Conservation (phyloP, 2,329 filamentous ascomycete species). For the Aspergillus sp. region DNA sequence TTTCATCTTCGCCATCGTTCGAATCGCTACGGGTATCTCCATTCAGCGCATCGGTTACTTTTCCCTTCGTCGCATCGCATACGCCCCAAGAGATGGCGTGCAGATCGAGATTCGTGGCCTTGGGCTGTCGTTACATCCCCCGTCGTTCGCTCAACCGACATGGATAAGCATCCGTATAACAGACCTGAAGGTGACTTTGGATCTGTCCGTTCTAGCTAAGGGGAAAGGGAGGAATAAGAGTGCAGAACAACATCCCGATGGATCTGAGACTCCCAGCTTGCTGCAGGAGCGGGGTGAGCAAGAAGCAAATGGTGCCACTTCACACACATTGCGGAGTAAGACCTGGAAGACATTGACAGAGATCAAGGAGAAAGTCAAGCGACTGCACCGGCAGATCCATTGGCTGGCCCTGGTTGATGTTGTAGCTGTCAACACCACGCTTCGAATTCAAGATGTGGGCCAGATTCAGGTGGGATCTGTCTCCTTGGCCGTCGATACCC, state of each 20-base stretch:
- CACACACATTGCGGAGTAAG: conserved; percentile 48
- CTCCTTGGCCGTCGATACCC: conserved; percentile 80
- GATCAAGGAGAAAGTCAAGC: conserved; percentile 79
- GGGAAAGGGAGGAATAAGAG: conserved; percentile 12
- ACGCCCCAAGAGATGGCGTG: conserved; percentile 80
- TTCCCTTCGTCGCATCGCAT: conserved; percentile 83
- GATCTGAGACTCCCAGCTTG: conserved; percentile 15
- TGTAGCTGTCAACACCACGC: conserved; percentile 69
- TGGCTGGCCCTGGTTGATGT: conserved; percentile 89
- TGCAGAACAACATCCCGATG: conserved; percentile 13
- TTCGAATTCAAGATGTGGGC: conserved; percentile 74
- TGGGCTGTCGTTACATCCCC: conserved; percentile 80
- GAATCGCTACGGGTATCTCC: conserved; percentile 86
- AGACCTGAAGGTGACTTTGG: conserved; percentile 77
- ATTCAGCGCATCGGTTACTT: conserved; percentile 93
- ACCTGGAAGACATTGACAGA: conserved; percentile 75
- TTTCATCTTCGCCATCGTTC: conserved; percentile 83
- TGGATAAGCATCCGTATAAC: conserved; percentile 88
- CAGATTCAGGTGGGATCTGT: conserved; percentile 78
- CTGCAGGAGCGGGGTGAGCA: conserved; percentile 18
- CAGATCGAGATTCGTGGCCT: conserved; percentile 84
- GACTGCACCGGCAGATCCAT: conserved; percentile 74
- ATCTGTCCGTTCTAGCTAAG: conserved; percentile 56
- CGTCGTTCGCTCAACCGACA: conserved; percentile 93
- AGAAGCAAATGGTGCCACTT: conserved; percentile 9